These are phyloP conservation scores for Penicillium occitanis DNA, from an alignment of 2,329 filamentous ascomycete genomes.

Conservation along the genomic window DNA sequence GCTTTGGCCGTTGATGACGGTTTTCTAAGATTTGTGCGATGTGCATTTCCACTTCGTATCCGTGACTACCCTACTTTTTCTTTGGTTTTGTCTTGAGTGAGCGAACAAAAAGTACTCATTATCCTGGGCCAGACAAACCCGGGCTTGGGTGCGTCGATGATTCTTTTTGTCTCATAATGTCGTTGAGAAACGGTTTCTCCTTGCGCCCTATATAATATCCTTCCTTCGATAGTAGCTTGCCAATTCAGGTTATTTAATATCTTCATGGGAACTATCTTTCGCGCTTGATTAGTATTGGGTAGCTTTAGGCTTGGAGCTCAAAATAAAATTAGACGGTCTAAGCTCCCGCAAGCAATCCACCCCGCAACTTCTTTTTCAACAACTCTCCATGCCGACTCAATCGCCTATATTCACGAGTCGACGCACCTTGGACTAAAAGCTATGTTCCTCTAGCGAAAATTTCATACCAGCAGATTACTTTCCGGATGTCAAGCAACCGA, in stretches of 20 bases:
- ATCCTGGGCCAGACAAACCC: conserved; percentile 22
- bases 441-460: not conserved
- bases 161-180: conserved; percentile 38
- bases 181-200: conserved; percentile 40
- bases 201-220: conserved; percentile 44
- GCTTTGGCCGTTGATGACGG: conserved; percentile 14
- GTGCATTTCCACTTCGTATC: conserved; percentile 33
- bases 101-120: conserved; percentile 27
- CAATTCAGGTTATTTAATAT: conserved; percentile 40
- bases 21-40: conserved; percentile 21
- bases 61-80: conserved; percentile 38
- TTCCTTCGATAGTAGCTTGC: conserved; percentile 41
- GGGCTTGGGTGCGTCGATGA: conserved; percentile 28
- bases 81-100: conserved; percentile 34
- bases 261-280: not conserved
- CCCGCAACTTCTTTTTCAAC: conserved; percentile 2
- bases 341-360: conserved; percentile 6
- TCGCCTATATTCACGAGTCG: not conserved
- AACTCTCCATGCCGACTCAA: not conserved
- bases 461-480: not conserved
- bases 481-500: conserved; percentile 32
- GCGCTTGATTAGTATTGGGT: not conserved
- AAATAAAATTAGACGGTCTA: conserved; percentile 7
- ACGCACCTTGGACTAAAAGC: not conserved
- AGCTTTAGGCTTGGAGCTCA: not conserved